Percentiles rank a stretch among this genome's conserved stretches.
These are phyloP conservation scores for Inga laurina DNA, from an alignment of 306 rosid genomes.

Conservation along the genomic window DNA sequence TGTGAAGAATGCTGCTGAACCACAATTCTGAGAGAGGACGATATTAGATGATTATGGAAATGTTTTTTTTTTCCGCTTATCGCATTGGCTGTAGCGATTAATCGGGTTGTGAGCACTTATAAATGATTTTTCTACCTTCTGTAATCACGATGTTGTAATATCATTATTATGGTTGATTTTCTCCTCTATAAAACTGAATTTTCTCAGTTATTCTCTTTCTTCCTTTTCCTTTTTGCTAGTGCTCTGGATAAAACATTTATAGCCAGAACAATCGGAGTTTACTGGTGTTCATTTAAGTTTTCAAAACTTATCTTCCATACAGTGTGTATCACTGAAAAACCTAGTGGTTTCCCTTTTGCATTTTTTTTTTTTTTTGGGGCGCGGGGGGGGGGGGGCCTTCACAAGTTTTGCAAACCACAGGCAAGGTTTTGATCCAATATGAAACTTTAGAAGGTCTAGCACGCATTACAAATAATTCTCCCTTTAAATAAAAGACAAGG, in stretches of 20 bases:
- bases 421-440: neutral
- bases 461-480: neutral
- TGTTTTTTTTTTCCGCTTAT: neutral
- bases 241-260: neutral
- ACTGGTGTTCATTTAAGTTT: neutral
- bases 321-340: no score
- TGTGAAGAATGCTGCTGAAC: constrained; percentile 71
- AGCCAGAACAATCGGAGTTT: neutral
- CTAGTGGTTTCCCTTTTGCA: neutral
- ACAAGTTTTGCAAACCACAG: neutral
- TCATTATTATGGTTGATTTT: constrained; percentile 15
- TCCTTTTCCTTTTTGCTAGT: neutral
- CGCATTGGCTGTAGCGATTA: constrained; percentile 18
- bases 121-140: constrained; percentile 20
- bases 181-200: constrained; percentile 20
- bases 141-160: constrained; percentile 30
- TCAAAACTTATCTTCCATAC: neutral
- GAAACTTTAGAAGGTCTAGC: neutral
- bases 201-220: neutral
- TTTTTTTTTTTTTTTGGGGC: no score
- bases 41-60: constrained; percentile 20
- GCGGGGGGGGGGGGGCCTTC: no score
- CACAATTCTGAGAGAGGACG: neutral
- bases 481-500: neutral
- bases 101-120: constrained; percentile 10